Evolutionary conservation across 148 eudicot genomes (phyloP), one percentile per base, ranked within the genome.

Genomic region (Arbutus unedo): DNA sequence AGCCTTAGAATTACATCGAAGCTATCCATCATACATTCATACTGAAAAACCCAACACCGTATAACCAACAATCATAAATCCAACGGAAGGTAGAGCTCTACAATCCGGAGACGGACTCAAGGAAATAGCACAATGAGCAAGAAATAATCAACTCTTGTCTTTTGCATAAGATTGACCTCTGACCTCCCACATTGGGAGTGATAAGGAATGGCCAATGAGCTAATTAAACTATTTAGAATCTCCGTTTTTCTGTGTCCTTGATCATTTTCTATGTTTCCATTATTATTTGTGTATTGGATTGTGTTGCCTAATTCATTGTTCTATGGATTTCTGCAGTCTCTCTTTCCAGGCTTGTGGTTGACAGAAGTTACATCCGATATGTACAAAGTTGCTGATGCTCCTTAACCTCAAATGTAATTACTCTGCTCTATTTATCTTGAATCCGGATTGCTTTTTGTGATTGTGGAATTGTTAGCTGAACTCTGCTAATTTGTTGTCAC

Each of bases 311-410:
- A 60, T 73, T 82, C 74, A 84, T 83, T 87, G 83, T 83, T 85
- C 25, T 68, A 80, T 84, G 79, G 74, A 25, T 66, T 66, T 79
- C 44, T 83, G 81, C 92, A 91, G 93, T 56, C 82, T 7, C 57
- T 91, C 5, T 87, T 85, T 79, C 92, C 92, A 3, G 93, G 92
- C 48, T 76, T 91, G 18, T 89, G 88, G 89, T 67, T 91, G 71
- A 80, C 87, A 4, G 93, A 89, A 79, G 81, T 91, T 48, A 82
- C 84, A 6, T 76, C 91, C 8, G 89, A 89, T 50, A 83, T 78
- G 72, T 91, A 91, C 82, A 85, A 84, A 85, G 93, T 91, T 51
- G 79, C 85, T 76, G 91, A 91, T 56, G 78, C 79, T 79, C 66
- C 83, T 25, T 83, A 80, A 19, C 47, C 38, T 31, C 73, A 54